Conservation (phyloP, 768 basidiomycete genomes). For the Amanita phalloides region DNA sequence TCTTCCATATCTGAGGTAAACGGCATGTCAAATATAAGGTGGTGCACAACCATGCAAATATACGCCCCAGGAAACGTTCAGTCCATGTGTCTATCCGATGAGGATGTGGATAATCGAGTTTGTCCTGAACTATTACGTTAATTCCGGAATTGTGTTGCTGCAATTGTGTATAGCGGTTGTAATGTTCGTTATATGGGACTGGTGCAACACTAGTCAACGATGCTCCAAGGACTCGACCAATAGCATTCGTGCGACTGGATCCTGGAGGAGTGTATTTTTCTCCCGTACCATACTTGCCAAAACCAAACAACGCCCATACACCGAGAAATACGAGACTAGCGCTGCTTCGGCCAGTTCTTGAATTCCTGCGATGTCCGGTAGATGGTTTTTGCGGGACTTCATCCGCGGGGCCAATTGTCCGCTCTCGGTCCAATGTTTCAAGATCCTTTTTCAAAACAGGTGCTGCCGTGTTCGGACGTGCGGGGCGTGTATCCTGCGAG, state of each 20-base stretch:
- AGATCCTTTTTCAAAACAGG: neutral
- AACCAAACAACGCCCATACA: constrained; percentile 61
- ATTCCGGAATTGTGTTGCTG: neutral
- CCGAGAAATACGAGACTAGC: constrained; percentile 79
- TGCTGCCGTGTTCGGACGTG: constrained; percentile 22
- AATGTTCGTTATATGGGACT: neutral
- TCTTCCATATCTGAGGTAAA: constrained; percentile 98
- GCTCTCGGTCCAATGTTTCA: constrained; percentile 21
- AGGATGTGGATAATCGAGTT: neutral
- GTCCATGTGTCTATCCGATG: constrained; percentile 14
- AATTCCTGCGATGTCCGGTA: constrained; percentile 25
- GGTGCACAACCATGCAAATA: constrained; percentile 93
- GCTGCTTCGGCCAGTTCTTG: constrained; percentile 58
- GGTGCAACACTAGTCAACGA: neutral
- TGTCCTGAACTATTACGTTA: neutral
- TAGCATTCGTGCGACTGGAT: neutral
- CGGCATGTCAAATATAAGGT: constrained; percentile 88
- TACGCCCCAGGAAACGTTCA: constrained; percentile 73
- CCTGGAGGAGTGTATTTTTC: constrained; percentile 4
- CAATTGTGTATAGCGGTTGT: neutral
- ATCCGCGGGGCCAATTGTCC: constrained; percentile 26
- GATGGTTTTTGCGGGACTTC: constrained; percentile 14
- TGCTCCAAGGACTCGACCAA: constrained; percentile 4
- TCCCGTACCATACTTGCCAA: constrained; percentile 35
- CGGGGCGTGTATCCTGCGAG: constrained; percentile 9